Percentiles rank a stretch among this genome's conserved stretches.
These are phyloP conservation scores for Candida easanensis DNA, from an alignment of 805 yeast genomes.

Conservation along the genomic window DNA sequence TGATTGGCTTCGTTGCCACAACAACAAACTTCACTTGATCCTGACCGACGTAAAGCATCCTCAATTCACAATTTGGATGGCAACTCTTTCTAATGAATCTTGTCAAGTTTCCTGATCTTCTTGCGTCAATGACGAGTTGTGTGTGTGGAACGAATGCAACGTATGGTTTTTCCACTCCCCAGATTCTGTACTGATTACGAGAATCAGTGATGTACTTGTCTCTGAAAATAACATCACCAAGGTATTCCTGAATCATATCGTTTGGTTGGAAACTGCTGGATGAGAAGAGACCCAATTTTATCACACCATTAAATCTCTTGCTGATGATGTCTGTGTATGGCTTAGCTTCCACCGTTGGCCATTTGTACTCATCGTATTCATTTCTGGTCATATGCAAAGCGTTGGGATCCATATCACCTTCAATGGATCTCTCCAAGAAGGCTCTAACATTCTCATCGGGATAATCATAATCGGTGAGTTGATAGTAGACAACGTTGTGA, in stretches of 20 bases:
- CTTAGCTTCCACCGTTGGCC: slow-evolving; percentile 45
- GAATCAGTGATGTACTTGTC: slow-evolving; percentile 60
- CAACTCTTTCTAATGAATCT: slow-evolving; percentile 77
- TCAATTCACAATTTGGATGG: slow-evolving; percentile 68
- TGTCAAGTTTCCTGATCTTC: slow-evolving; percentile 72
- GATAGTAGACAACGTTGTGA: slow-evolving; percentile 31
- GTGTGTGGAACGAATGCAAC: slow-evolving; percentile 55
- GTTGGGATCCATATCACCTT: slow-evolving; percentile 4
- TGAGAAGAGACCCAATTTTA: slow-evolving; percentile 61
- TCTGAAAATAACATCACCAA: slow-evolving; percentile 73
- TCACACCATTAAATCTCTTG: slow-evolving; percentile 58
- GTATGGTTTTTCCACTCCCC: slow-evolving; percentile 67
- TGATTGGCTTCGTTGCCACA: slow-evolving; percentile 53
- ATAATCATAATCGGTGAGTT: slow-evolving; percentile 36
- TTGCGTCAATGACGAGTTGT: slow-evolving; percentile 73
- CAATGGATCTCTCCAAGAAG: slow-evolving; percentile 41
- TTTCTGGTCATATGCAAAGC: slow-evolving; percentile 21
- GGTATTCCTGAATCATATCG: slow-evolving; percentile 54
- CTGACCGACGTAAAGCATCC: slow-evolving; percentile 38
- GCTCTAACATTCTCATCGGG: slow-evolving; percentile 40
- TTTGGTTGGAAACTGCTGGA: slow-evolving; percentile 39
- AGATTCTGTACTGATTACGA: slow-evolving; percentile 70
- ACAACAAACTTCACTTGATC: slow-evolving; percentile 52
- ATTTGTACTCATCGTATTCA: slow-evolving; percentile 25
- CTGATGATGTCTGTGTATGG: slow-evolving; percentile 56